Conservation (phyloP, 352 stramenopile species). For the Phytophthora megakarya region DNA sequence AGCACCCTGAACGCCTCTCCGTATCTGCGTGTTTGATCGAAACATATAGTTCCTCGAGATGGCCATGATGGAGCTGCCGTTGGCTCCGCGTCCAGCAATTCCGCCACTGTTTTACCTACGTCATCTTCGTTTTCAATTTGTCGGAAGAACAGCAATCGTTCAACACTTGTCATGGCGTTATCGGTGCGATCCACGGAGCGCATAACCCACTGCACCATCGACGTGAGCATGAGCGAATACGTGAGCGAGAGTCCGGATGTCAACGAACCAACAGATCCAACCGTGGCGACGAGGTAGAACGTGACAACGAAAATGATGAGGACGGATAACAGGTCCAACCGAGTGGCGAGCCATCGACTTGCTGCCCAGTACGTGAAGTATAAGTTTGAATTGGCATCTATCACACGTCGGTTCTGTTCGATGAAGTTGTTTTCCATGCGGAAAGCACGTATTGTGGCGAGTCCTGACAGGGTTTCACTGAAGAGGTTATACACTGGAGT, state of each 20-base stretch:
- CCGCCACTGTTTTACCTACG: not conserved
- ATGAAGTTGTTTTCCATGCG: conserved; percentile 29
- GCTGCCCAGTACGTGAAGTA: not conserved
- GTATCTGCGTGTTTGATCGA: no score
- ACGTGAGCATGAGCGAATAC: conserved; percentile 43
- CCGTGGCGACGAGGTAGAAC: not conserved
- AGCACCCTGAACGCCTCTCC: no score
- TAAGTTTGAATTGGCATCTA: not conserved
- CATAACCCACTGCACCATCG: conserved; percentile 44
- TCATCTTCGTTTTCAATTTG: conserved; percentile 35
- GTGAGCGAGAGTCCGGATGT: conserved; percentile 37
- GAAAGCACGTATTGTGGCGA: conserved; percentile 91
- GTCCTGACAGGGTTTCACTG: conserved; percentile 90
- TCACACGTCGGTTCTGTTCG: not conserved
- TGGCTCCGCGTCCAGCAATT: not conserved
- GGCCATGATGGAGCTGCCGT: conserved; percentile 25
- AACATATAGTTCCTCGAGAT: conserved; percentile 22
- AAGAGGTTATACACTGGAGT: conserved; percentile 87
- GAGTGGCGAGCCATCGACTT: not conserved
- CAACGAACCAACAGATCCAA: conserved; percentile 10
- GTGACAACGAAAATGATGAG: not conserved
- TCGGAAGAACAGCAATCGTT: conserved; percentile 42
- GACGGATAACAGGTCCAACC: not conserved
- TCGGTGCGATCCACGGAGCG: conserved; percentile 45
- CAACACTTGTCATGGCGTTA: conserved; percentile 45